phyloP scores from a whole-genome alignment of 768 basidiomycete genomes.

The Termitomyces sp. region DNA sequence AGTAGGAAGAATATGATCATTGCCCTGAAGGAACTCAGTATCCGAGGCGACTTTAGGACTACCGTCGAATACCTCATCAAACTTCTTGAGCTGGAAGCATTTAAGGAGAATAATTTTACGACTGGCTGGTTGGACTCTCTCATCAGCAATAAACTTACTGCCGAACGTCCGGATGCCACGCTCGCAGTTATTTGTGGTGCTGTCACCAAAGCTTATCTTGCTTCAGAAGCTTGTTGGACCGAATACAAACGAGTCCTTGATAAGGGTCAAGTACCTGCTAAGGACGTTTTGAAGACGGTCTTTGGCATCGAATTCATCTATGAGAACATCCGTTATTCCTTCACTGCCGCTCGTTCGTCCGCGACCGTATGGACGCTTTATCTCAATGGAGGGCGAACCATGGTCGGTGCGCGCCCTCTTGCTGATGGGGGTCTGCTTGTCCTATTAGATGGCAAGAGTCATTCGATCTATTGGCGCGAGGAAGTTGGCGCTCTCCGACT shows the following conservation, averaged over 20 bases:
- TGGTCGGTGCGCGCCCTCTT: conserved; percentile 87
- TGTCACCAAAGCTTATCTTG: conserved; percentile 90
- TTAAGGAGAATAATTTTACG: conserved; percentile 96
- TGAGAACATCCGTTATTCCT: conserved; percentile 91
- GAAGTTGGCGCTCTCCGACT: conserved; percentile 91
- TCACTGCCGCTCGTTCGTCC: conserved; percentile 91
- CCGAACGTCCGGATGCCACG: conserved; percentile 89
- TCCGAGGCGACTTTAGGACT: conserved; percentile 97
- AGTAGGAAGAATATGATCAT: conserved; percentile 99
- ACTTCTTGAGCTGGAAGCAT: conserved; percentile 90
- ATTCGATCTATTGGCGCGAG: conserved; percentile 97
- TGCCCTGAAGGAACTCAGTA: conserved; percentile 95
- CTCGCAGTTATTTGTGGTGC: conserved; percentile 96
- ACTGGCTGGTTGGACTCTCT: conserved; percentile 98
- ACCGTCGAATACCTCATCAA: conserved; percentile 99
- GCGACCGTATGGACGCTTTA: conserved; percentile 89
- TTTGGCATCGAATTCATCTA: conserved; percentile 98
- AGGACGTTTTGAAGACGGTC: conserved; percentile 93
- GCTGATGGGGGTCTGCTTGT: conserved; percentile 95
- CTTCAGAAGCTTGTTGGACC: conserved; percentile 81
- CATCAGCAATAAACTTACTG: conserved; percentile 95
- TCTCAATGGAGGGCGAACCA: conserved; percentile 89
- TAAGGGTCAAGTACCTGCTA: conserved; percentile 96
- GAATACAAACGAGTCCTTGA: conserved; percentile 95
- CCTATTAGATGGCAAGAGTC: conserved; percentile 87